A percentile compares a stretch with the other conserved stretches of the same genome.
phyloP scores from a whole-genome alignment of 139 green algal genomes.

The Deuterostichococcus epilithicus region DNA sequence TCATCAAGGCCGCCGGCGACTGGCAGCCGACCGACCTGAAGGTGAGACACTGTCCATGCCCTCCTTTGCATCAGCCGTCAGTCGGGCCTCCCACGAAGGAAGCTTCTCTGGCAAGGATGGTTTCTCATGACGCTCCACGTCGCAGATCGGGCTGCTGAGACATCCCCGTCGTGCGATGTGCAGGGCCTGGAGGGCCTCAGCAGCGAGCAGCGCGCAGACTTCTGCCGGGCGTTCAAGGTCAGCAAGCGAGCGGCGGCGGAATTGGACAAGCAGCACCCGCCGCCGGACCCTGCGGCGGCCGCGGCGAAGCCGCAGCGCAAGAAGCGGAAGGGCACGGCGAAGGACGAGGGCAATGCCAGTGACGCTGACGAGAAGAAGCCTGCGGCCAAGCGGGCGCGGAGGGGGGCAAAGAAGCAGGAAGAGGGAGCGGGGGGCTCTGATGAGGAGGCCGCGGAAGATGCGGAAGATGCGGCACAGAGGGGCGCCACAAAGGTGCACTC shows the following conservation, averaged over 20 bases:
- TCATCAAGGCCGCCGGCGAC: not conserved
- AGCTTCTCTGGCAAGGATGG: no score
- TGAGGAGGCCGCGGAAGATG: not conserved
- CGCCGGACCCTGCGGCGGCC: no score
- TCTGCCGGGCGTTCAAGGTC: not conserved
- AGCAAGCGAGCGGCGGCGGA: not conserved
- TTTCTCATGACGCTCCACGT: no score
- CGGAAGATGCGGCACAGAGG: not conserved
- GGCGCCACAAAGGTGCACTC: not conserved
- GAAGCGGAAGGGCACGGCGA: not conserved
- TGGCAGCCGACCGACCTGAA: not conserved
- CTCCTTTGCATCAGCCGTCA: no score
- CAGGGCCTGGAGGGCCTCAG: not conserved
- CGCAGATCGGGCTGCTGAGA: no score
- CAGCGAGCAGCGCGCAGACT: not conserved
- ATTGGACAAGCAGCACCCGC: not conserved
- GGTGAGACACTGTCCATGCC: not conserved
- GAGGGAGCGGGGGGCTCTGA: not conserved
- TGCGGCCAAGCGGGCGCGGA: not conserved
- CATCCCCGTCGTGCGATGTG: not conserved
- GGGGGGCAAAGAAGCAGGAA: not conserved
- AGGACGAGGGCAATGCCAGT: not conserved
- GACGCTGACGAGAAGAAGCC: no score
- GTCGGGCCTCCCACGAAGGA: no score
- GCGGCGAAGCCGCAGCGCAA: not conserved